Percentiles rank a stretch among this genome's conserved stretches.
These are phyloP conservation scores for Termitomyces sp. DNA, from an alignment of 768 basidiomycete species.

Conservation along the genomic window DNA sequence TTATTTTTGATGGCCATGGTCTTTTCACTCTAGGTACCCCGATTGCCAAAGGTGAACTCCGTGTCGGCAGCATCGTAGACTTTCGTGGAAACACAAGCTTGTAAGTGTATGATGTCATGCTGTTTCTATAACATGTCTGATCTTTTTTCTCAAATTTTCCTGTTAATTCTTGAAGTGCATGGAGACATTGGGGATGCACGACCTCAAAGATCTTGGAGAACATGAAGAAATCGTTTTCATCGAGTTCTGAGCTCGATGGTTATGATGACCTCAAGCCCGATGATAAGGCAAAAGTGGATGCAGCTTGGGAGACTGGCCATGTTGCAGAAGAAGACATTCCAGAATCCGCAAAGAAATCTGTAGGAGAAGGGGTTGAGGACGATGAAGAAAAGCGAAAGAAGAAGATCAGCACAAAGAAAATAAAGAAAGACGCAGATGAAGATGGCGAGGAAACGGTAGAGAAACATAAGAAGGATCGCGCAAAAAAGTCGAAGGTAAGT, in stretches of 20 bases:
- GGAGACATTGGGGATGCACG: slow-evolving; percentile 91
- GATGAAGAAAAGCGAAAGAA: slow-evolving; percentile 29
- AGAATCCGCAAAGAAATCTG: slow-evolving; percentile 56
- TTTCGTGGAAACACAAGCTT: slow-evolving; percentile 64
- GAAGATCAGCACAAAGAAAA: slow-evolving; percentile 27
- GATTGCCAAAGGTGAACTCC: slow-evolving; percentile 67
- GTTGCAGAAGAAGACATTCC: slow-evolving; percentile 86
- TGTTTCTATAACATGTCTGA: slow-evolving; percentile 13
- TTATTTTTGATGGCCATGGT: slow-evolving; percentile 13
- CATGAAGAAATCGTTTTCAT: slow-evolving; percentile 55
- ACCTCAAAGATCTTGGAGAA: slow-evolving; percentile 67
- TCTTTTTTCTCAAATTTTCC: background rate
- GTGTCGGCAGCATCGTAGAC: slow-evolving; percentile 73
- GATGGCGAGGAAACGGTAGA: slow-evolving; percentile 10
- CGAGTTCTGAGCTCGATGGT: slow-evolving; percentile 74
- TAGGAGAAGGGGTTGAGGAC: slow-evolving; percentile 12
- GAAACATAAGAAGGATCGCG: slow-evolving; percentile 18
- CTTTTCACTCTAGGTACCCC: slow-evolving; percentile 45
- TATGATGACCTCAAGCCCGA: slow-evolving; percentile 66
- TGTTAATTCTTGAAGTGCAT: slow-evolving; percentile 38
- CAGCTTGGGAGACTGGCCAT: slow-evolving; percentile 72
- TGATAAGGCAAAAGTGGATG: slow-evolving; percentile 65
- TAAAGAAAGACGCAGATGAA: slow-evolving; percentile 19
- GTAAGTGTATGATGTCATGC: slow-evolving; percentile 28
- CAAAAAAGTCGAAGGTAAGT: slow-evolving; percentile 11